Evolutionary conservation across 148 eudicot genomes (phyloP).

Genomic region (Chenopodium berlandieri): DNA sequence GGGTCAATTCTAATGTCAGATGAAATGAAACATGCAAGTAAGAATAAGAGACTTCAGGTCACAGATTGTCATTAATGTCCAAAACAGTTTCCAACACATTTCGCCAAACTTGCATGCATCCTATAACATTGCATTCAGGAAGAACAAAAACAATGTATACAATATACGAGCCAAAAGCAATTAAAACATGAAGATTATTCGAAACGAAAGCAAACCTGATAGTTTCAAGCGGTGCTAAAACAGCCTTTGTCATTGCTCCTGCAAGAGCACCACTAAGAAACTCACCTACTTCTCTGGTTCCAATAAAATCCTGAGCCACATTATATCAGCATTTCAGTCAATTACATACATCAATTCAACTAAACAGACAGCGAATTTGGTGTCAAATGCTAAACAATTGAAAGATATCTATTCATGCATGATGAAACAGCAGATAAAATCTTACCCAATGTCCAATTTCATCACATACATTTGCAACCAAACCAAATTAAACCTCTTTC

Average conservation of each 20-base stretch:
- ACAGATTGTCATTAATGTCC: not conserved
- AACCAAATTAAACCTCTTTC: not conserved
- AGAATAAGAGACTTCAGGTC: not conserved
- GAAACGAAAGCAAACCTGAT: constrained; percentile 55
- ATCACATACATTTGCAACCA: not conserved
- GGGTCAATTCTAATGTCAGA: not conserved
- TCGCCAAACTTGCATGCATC: not conserved
- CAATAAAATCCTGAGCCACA: constrained; percentile 45
- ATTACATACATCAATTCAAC: not conserved
- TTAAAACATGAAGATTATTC: not conserved
- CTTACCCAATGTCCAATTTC: not conserved
- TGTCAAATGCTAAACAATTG: not conserved
- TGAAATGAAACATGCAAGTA: not conserved
- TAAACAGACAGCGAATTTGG: not conserved
- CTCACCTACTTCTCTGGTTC: constrained; percentile 78
- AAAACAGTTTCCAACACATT: not conserved
- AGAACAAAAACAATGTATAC: not conserved
- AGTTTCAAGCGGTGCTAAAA: constrained; percentile 97
- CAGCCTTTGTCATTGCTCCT: constrained; percentile 97
- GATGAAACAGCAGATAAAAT: not conserved
- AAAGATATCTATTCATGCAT: constrained; percentile 1
- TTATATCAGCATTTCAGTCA: constrained; percentile 11
- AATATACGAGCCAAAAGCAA: not conserved
- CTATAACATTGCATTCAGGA: not conserved
- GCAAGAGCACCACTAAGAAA: constrained; percentile 96